Evolutionary conservation across 345 rosid genomes (phyloP).

Genomic region (Alliaria petiolata): DNA sequence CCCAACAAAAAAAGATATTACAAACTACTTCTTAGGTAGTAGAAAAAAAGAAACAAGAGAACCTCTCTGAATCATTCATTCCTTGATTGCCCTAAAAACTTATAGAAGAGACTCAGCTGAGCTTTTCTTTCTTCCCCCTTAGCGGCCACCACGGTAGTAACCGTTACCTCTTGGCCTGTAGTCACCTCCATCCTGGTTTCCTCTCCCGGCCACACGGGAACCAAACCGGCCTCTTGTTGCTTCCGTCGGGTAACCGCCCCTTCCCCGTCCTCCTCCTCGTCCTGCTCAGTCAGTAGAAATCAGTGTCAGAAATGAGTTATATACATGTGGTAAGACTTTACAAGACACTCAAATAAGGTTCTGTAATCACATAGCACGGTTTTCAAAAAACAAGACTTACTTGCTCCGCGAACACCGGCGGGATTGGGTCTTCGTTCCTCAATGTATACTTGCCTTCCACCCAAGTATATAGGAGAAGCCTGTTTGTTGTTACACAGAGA

Average conservation of each 20-base stretch:
- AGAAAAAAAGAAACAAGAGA: slow-evolving; percentile 6
- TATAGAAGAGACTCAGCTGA: slow-evolving; percentile 13
- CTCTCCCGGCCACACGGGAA: slow-evolving; percentile 66
- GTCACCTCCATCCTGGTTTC: slow-evolving; percentile 63
- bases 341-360: not conserved
- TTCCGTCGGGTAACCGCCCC: slow-evolving; percentile 66
- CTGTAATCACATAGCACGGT: not conserved
- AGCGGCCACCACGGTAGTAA: slow-evolving; percentile 54
- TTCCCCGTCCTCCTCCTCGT: too few relatives aligned
- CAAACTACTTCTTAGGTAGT: slow-evolving; percentile 21
- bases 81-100: slow-evolving; percentile 11
- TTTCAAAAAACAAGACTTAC: slow-evolving; percentile 42
- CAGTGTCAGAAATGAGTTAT: not conserved
- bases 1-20: slow-evolving; percentile 19
- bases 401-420: slow-evolving; percentile 76
- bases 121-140: not conserved
- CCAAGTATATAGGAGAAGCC: slow-evolving; percentile 92
- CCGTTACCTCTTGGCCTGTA: slow-evolving; percentile 74
- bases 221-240: slow-evolving; percentile 63
- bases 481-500: slow-evolving; percentile 27
- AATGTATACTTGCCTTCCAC: slow-evolving; percentile 81
- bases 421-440: slow-evolving; percentile 96
- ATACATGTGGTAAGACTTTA: not conserved
- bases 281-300: slow-evolving; percentile 34
- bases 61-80: slow-evolving; percentile 6